These are phyloP conservation scores for Coemansia sp. DNA, from an alignment of 192 early-diverging fungal genomes.

Conservation along the genomic window DNA sequence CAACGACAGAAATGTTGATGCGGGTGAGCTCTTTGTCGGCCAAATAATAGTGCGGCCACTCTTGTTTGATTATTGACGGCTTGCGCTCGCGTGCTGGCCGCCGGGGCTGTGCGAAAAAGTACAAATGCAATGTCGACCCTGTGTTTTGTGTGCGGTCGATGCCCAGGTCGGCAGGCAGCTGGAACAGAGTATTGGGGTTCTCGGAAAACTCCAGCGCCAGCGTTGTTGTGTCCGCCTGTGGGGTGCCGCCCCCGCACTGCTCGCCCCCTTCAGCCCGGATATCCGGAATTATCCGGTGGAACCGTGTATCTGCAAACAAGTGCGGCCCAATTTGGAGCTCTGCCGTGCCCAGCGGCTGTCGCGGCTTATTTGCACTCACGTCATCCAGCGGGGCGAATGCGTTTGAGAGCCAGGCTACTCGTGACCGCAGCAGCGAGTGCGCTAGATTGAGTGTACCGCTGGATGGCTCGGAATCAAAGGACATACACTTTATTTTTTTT, in stretches of 20 bases:
- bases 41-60: no score
- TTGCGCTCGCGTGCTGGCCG: constrained; percentile 1
- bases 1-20: constrained; percentile 19
- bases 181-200: constrained; percentile 43
- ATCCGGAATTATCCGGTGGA: no score
- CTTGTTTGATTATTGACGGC: no score
- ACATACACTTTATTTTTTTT: no score
- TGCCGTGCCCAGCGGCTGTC: constrained; percentile 20
- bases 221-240: no score
- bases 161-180: constrained; percentile 58
- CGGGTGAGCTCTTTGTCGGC: constrained; percentile 15
- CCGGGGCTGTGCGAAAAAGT: neutral
- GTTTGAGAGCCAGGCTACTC: constrained; percentile 30
- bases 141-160: constrained; percentile 40
- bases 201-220: constrained; percentile 63
- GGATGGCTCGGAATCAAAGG: neutral
- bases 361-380: neutral
- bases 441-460: constrained; percentile 29
- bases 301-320: constrained; percentile 47
- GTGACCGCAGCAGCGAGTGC: constrained; percentile 41
- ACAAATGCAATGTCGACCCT: neutral
- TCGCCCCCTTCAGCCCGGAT: no score
- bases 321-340: constrained; percentile 60
- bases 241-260: no score
- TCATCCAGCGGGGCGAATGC: constrained; percentile 24